phyloP scores from a whole-genome alignment of 2,329 filamentous ascomycete species.

The Fusarium pseudonygamai region DNA sequence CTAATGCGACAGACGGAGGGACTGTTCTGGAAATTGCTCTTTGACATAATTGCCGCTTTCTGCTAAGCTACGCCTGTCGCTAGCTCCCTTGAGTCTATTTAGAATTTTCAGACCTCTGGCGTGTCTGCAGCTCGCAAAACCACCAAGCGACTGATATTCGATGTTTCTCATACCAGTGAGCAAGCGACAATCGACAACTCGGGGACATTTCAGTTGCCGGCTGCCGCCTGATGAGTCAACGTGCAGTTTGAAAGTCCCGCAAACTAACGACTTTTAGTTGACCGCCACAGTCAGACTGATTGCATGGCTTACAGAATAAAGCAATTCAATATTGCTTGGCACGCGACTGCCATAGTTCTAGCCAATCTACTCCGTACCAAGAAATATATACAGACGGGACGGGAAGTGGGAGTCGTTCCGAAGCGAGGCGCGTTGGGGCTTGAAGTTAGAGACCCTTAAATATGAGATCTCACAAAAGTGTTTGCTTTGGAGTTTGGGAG shows the following conservation, averaged over 20 bases:
- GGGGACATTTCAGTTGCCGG: not conserved
- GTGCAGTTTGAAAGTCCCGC: slow-evolving; percentile 2
- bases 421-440: slow-evolving; percentile 1
- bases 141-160: not conserved
- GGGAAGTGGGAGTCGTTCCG: slow-evolving; percentile 2
- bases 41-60: not conserved
- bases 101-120: not conserved
- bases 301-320: not conserved
- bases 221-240: not conserved
- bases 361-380: not conserved
- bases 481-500: not conserved
- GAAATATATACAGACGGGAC: not conserved
- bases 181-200: not conserved
- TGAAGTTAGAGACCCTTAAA: not conserved
- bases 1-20: not conserved
- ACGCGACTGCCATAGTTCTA: not conserved
- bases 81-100: slow-evolving; percentile 4
- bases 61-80: not conserved
- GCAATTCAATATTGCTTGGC: not conserved
- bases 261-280: slow-evolving; percentile 1
- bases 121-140: not conserved
- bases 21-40: not conserved
- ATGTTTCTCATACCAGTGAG: not conserved
- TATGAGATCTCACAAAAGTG: not conserved
- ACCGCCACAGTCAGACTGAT: slow-evolving; percentile 1